These are phyloP conservation scores for Pichia exigua DNA, from an alignment of 805 yeast species.

Conservation along the genomic window DNA sequence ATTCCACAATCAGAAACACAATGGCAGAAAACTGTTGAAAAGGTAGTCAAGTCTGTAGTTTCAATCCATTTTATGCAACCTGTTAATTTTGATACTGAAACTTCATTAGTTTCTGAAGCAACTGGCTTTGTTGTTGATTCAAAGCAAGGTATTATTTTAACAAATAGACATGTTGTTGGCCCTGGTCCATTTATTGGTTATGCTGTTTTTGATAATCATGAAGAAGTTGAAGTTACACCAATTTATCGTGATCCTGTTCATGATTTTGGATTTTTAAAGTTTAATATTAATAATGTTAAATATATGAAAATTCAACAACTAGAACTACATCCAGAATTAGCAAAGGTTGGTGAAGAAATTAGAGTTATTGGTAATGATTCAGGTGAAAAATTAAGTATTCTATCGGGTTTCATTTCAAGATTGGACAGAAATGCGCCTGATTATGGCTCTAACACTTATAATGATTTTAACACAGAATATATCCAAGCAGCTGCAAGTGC, in stretches of 20 bases:
- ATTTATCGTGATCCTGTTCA: conserved; percentile 91
- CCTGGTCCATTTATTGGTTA: conserved; percentile 92
- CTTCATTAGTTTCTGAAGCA: conserved; percentile 79
- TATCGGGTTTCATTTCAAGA: conserved; percentile 80
- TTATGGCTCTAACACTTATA: conserved; percentile 80
- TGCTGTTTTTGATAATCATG: conserved; percentile 90
- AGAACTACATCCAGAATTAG: conserved; percentile 69
- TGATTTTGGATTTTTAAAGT: conserved; percentile 84
- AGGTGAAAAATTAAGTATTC: conserved; percentile 84
- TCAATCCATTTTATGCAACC: conserved; percentile 85
- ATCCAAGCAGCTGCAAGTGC: conserved; percentile 96
- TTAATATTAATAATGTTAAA: conserved; percentile 62
- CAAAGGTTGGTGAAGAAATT: conserved; percentile 87
- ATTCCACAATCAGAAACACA: conserved; percentile 22
- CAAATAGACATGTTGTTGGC: conserved; percentile 92
- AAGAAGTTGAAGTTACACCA: conserved; percentile 80
- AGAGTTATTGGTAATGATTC: conserved; percentile 96
- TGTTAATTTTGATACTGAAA: conserved; percentile 80
- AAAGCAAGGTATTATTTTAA: conserved; percentile 70
- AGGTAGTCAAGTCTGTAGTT: conserved; percentile 79
- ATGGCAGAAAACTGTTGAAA: conserved; percentile 79
- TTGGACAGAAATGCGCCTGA: conserved; percentile 92
- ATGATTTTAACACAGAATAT: conserved; percentile 90
- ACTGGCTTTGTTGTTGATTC: conserved; percentile 93
- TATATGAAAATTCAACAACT: conserved; percentile 66